Base-by-base conservation (phyloP, 805 yeast genomes). In the Ogataea philodendri region DNA sequence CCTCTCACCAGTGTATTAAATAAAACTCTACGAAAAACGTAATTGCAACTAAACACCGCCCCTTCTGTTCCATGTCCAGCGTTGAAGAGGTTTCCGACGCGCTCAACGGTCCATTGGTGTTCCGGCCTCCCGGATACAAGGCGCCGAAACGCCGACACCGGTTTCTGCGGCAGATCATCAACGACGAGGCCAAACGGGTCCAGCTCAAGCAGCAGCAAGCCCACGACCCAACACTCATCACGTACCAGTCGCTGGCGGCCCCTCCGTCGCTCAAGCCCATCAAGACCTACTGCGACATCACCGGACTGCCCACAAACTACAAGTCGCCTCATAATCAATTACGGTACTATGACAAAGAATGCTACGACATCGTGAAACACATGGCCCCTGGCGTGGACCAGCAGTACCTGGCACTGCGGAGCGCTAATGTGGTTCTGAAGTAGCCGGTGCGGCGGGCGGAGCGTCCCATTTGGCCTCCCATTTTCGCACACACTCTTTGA, bases 341-440 rank as follows among this genome's bases (percentile, higher is more conserved):
- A 34, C 67, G 96, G 37, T 90, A 78, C 58, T 78, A 84, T 59
- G 82, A 90, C 56, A 78, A 78, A 33, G 97, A 90, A 59, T 81
- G 90, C 19, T 89, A 77, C 58, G 84, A 81, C 30, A 68, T 82
- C 22, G 82, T 86, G 22, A 77, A 78, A 56, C 76, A 77, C 44
- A 76, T 90, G 78, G 81, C 88, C 1, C 85, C 94, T 3, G 96
- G 96, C 15, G 83, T 84, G 18, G 97, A 90, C 60, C 97, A 90
- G 62, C 94, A 88, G 59, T 90, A 88, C 57, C 67, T 90, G 54
- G 84, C 84, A 46, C 66, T 90, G 42, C 72, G 97, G 49, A 86
- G 84, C 35, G 97, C 96, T 24, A 84, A 90, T 56, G 87, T 89
- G 11, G 76, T 90, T 7, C 67, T 89, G 57, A 79, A 84, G 41